These are phyloP conservation scores for Raffaelea albimanens DNA, from an alignment of 2,329 filamentous ascomycete genomes.

Conservation along the genomic window DNA sequence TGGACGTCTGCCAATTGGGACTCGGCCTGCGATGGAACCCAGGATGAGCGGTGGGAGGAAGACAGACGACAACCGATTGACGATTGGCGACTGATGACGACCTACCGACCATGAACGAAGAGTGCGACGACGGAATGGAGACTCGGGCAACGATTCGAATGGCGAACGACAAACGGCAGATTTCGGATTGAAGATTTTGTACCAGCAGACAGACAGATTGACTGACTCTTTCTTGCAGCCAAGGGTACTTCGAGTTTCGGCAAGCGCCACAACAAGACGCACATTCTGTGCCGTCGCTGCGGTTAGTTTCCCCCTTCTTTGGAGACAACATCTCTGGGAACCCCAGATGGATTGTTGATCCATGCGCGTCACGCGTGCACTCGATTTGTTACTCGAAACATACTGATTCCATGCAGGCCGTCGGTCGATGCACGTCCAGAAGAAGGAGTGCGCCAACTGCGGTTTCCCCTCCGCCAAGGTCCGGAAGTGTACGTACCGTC, in stretches of 20 bases:
- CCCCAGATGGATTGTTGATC: not conserved
- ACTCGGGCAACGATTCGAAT: too few relatives aligned
- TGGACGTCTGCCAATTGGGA: too few relatives aligned
- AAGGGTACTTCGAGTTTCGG: constrained; percentile 45
- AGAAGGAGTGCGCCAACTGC: constrained; percentile 92
- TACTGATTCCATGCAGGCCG: constrained; percentile 49
- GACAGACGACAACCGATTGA: too few relatives aligned
- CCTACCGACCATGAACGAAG: too few relatives aligned
- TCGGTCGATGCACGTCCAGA: constrained; percentile 98
- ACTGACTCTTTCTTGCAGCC: constrained; percentile 23
- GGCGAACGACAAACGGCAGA: too few relatives aligned
- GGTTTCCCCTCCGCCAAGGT: constrained; percentile 96
- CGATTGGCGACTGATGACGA: too few relatives aligned
- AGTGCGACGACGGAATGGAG: too few relatives aligned
- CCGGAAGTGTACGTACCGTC: constrained; percentile 99
- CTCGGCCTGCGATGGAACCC: too few relatives aligned
- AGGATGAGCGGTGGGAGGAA: too few relatives aligned
- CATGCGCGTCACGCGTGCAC: too few relatives aligned
- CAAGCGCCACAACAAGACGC: constrained; percentile 89
- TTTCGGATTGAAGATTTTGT: too few relatives aligned
- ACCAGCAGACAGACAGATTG: not conserved
- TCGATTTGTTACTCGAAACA: too few relatives aligned
- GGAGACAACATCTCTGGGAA: not conserved
- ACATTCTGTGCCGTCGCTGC: constrained; percentile 97
- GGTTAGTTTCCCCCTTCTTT: constrained; percentile 52